Percentiles rank a stretch among this genome's conserved stretches.
Conservation (phyloP, 176 grass and related monocot species). For the Eragrostis nindensis region DNA sequence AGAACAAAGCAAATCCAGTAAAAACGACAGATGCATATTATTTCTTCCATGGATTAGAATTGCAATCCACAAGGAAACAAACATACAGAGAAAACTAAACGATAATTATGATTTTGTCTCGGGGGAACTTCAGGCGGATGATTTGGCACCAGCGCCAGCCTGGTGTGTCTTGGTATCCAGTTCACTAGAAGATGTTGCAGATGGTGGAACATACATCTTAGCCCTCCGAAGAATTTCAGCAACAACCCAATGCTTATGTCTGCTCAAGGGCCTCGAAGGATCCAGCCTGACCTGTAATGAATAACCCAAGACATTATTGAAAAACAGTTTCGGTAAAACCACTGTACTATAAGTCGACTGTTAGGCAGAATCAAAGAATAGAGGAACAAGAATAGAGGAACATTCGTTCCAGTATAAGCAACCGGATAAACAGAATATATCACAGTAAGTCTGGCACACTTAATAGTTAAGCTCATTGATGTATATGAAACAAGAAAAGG, state of each 20-base stretch:
- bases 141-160: constrained; percentile 26
- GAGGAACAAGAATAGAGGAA: not conserved
- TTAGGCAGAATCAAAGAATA: not conserved
- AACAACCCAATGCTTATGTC: constrained; percentile 73
- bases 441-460: not conserved
- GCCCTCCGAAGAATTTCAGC: constrained; percentile 86
- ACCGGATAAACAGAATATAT: constrained; percentile 2
- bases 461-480: not conserved
- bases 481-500: not conserved
- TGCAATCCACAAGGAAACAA: constrained; percentile 13
- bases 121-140: constrained; percentile 19
- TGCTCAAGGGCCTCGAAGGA: constrained; percentile 89
- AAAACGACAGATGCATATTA: not conserved
- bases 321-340: not conserved
- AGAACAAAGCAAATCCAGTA: constrained; percentile 14
- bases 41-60: constrained; percentile 18
- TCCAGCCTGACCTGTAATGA: constrained; percentile 76
- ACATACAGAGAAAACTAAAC: not conserved
- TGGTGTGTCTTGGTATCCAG: constrained; percentile 18
- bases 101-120: not conserved
- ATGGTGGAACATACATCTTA: constrained; percentile 70
- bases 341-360: not conserved
- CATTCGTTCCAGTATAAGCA: not conserved
- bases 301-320: not conserved
- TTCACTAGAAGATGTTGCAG: constrained; percentile 29